These are phyloP conservation scores for Peronospora tabacina DNA, from an alignment of 352 stramenopile species.

Conservation along the genomic window DNA sequence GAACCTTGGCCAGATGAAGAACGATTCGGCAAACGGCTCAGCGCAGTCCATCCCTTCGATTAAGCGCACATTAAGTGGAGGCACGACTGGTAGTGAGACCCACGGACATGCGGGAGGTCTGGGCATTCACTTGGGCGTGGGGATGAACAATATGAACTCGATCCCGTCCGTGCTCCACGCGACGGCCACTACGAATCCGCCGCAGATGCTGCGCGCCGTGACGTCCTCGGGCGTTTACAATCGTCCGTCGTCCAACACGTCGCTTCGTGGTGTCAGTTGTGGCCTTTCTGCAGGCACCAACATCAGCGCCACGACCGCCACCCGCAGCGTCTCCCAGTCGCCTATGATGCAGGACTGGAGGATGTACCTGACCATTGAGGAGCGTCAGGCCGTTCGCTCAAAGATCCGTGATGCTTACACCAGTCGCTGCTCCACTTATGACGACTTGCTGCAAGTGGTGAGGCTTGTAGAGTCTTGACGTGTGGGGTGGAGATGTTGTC, in stretches of 20 bases:
- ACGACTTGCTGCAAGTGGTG: slow-evolving; percentile 86
- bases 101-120: slow-evolving; percentile 32
- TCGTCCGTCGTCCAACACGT: slow-evolving; percentile 32
- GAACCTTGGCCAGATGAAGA: slow-evolving; percentile 73
- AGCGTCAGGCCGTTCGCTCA: slow-evolving; percentile 78
- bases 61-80: slow-evolving; percentile 78
- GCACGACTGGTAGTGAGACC: slow-evolving; percentile 36
- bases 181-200: slow-evolving; percentile 54
- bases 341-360: slow-evolving; percentile 81
- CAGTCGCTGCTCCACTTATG: slow-evolving; percentile 75
- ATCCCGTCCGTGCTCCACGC: slow-evolving; percentile 77
- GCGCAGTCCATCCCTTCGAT: slow-evolving; percentile 71
- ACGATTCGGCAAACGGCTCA: slow-evolving; percentile 41
- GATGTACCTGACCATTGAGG: slow-evolving; percentile 88
- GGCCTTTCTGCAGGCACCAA: slow-evolving; percentile 19
- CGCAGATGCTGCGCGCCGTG: slow-evolving; percentile 78
- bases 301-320: slow-evolving; percentile 28
- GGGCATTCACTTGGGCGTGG: slow-evolving; percentile 46
- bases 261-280: slow-evolving; percentile 23
- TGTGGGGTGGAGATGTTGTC: background rate
- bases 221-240: slow-evolving; percentile 80
- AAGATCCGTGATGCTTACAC: slow-evolving; percentile 86
- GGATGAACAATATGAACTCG: slow-evolving; percentile 71
- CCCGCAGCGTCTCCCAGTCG: slow-evolving; percentile 54
- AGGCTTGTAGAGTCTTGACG: slow-evolving; percentile 3